Percentiles rank a stretch among this genome's conserved stretches.
These are phyloP conservation scores for Parastagonospora nodorum DNA, from an alignment of 2,329 filamentous ascomycete species.

Conservation along the genomic window DNA sequence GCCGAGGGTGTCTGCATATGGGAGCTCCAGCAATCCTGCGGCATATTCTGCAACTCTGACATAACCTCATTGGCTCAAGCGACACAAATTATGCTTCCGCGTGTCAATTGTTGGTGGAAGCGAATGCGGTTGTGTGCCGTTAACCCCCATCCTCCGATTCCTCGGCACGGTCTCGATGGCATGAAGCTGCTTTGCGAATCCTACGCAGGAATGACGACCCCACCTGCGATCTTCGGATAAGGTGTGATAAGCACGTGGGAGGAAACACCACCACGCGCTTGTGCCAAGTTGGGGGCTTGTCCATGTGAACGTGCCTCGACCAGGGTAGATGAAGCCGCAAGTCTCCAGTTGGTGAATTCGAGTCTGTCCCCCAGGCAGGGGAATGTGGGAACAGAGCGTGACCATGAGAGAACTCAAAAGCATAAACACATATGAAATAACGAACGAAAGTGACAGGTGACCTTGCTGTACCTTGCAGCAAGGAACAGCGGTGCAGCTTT, in stretches of 20 bases:
- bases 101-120: neutral
- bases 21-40: conserved; percentile 16
- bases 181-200: conserved; percentile 5
- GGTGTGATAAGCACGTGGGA: conserved; percentile 45
- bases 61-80: conserved; percentile 8
- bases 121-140: neutral
- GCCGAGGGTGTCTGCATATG: conserved; percentile 9
- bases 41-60: conserved; percentile 6
- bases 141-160: conserved; percentile 10
- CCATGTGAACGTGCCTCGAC: conserved; percentile 36
- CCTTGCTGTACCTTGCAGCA: neutral
- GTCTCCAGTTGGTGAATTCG: conserved; percentile 20
- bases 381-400: conserved; percentile 8
- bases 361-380: conserved; percentile 10
- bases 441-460: conserved; percentile 8
- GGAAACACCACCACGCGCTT: conserved; percentile 21
- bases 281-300: conserved; percentile 33
- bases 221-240: conserved; percentile 30
- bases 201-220: conserved; percentile 14
- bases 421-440: neutral
- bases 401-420: neutral
- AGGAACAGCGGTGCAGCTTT: conserved; percentile 6
- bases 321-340: conserved; percentile 22
- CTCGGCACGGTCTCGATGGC: conserved; percentile 11
- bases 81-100: neutral